phyloP scores from a whole-genome alignment of 2,329 filamentous ascomycete species.

The Alternaria burnsii region DNA sequence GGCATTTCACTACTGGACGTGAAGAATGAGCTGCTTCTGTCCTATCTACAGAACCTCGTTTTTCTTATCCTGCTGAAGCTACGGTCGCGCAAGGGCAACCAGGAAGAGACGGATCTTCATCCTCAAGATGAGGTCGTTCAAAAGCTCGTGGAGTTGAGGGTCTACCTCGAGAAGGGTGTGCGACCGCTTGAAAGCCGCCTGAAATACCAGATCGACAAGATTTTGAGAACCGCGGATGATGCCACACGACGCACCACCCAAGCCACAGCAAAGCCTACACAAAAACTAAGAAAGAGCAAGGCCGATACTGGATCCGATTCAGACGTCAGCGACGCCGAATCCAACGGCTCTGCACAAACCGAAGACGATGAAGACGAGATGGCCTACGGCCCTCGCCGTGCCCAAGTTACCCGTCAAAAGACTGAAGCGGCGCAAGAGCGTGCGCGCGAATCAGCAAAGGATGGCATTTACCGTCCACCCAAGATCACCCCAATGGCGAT shows the following conservation, averaged over 20 bases:
- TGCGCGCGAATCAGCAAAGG: constrained; percentile 49
- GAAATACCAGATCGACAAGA: constrained; percentile 96
- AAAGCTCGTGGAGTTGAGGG: constrained; percentile 88
- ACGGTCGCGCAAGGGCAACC: constrained; percentile 49
- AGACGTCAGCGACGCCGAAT: constrained; percentile 52
- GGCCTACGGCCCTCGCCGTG: constrained; percentile 68
- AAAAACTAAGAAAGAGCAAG: constrained; percentile 44
- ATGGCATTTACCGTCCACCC: constrained; percentile 87
- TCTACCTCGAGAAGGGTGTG: constrained; percentile 93
- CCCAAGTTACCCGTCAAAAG: constrained; percentile 52
- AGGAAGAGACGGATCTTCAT: constrained; percentile 50
- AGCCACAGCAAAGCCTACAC: constrained; percentile 19
- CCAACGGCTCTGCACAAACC: constrained; percentile 37
- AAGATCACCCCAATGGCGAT: constrained; percentile 87
- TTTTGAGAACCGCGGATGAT: constrained; percentile 85
- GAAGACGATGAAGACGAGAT: constrained; percentile 64
- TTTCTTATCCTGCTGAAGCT: constrained; percentile 86
- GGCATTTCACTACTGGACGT: constrained; percentile 94
- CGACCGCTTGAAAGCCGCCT: constrained; percentile 88
- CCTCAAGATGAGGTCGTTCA: constrained; percentile 75
- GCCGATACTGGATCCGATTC: constrained; percentile 51
- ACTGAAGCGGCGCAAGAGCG: constrained; percentile 26
- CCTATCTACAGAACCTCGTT: constrained; percentile 93
- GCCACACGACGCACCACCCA: constrained; percentile 52
- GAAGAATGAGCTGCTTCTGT: constrained; percentile 96